Base-by-base conservation (phyloP, 352 stramenopile species). In the Globisporangium iwayamae region DNA sequence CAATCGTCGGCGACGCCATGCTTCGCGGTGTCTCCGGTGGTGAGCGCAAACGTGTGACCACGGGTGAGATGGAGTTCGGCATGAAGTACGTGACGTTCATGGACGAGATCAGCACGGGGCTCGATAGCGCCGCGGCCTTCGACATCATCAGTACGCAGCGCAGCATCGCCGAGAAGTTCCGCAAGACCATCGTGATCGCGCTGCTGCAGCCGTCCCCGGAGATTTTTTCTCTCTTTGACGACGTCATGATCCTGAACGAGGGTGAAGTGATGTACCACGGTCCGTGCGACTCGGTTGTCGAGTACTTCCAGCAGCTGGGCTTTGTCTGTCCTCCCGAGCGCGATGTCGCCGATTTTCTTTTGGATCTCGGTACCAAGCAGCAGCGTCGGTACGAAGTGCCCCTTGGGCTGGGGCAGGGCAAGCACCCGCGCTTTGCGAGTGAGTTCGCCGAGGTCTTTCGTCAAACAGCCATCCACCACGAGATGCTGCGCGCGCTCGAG, bases 171-270 rank as follows among this genome's bases (percentile, higher is more conserved):
- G 69, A 89, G 62, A 71, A 63, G n/a, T 68, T 92, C 30, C 63
- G 65, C 52, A 75, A 78, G 56, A 89, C 82, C 1, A 47, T 79
- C 3, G 80, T 91, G 9, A 82, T 97, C 20, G 85, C 88, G 8
- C 73, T 98, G 45, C 70, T 97, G 14, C 79, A 98, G 74, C 94
- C 94, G 32, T 81, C 93, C 11, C 95, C 95, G 5, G 94, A 98
- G 74, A 91, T 96, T 4, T 95, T 97, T 41, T 76, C 78, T 4
- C 74, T 98, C 18, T 98, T 98, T 68, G 95, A 98, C 70, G 82
- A 98, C 58, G 65, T 98, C 3, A 83, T 98, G 47, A 68, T 98
- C n/a, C 54, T 98, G 47, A 92, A 92, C 69, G 77, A 96, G 30
- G 94, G 95, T 25, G 64, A 81, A 22, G 66, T 98, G 13, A 89